Conservation (phyloP, 1,284 basidiomycete genomes). For the Gomphus bonarii region DNA sequence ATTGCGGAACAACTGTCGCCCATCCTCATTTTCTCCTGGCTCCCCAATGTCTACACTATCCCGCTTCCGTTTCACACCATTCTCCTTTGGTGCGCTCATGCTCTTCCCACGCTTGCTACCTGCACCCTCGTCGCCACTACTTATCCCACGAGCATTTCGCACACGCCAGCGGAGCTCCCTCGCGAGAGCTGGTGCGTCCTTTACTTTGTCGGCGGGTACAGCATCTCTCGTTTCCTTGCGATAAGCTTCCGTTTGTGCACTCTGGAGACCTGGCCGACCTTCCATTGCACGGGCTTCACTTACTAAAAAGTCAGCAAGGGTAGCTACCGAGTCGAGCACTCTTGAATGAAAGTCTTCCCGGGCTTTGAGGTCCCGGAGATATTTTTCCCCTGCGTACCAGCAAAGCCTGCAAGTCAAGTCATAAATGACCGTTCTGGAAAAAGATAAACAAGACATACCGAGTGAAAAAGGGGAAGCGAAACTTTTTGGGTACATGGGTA, state of each 20-base stretch:
- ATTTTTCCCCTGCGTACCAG: conserved; percentile 83
- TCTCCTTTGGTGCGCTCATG: conserved; percentile 18
- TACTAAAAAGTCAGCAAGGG: conserved; percentile 72
- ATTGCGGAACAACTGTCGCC: conserved; percentile 39
- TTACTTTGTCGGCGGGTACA: conserved; percentile 70
- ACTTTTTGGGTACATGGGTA: conserved; percentile 91
- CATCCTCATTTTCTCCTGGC: conserved; percentile 18
- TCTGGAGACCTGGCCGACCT: conserved; percentile 37
- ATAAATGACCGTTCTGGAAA: not conserved
- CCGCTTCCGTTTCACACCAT: conserved; percentile 45
- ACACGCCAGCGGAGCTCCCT: conserved; percentile 78
- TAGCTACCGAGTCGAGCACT: conserved; percentile 60
- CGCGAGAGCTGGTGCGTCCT: conserved; percentile 68
- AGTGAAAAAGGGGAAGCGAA: conserved; percentile 82
- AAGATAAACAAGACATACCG: conserved; percentile 37
- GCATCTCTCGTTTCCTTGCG: conserved; percentile 71
- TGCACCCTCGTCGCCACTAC: conserved; percentile 58
- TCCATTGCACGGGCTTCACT: conserved; percentile 64
- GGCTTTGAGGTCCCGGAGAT: conserved; percentile 59
- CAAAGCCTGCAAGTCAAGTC: conserved; percentile 47
- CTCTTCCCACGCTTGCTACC: conserved; percentile 19
- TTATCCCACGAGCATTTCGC: conserved; percentile 49
- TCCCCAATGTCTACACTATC: conserved; percentile 25
- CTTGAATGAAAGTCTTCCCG: conserved; percentile 51
- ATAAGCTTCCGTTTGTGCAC: conserved; percentile 14